Evolutionary conservation across 352 stramenopile genomes (phyloP), one percentile per base, ranked within the genome.

Genomic region (Globisporangium viniferum): DNA sequence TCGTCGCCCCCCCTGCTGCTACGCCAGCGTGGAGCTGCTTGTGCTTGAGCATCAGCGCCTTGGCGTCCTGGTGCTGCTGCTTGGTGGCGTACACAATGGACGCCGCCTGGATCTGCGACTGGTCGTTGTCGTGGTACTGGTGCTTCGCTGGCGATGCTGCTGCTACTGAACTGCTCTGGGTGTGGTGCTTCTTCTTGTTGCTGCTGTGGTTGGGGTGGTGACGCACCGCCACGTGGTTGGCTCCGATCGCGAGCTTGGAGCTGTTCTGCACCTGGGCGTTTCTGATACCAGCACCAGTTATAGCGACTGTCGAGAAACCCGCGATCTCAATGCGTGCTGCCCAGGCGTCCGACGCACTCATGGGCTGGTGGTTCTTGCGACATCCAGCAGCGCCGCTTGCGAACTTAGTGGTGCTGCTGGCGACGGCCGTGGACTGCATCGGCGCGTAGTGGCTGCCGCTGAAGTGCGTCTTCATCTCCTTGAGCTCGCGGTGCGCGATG

Each of bases 271-370:
- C 60, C 20, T 66, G 60, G 3, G 14, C n/a, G 46, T 15, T 59
- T 22, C 20, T 48, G 6, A n/a, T 29, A 3, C 24, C 27, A n/a
- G 51, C 22, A 44, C 49, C 27, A 27, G 57, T 55, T 35, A 39
- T 39, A 36, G 64, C 61, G 15, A 36, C 49, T 1, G 70, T 46
- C 15, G 70, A 73, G 31, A 89, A 82, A 1, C 81, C 78, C 2
- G 83, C 80, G 68, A 92, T 89, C 74, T 90, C 80, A 60, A 92
- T 68, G 4, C 81, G 83, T 44, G 73, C 81, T 1, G 71, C 80
- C 76, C 77, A 90, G 9, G 79, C 72, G 24, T 81, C 74, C 2
- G 59, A 27, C 22, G 53, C 20, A 27, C 39, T 56, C 41, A 58
- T n/a, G 62, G 24, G 0, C 24, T 39, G 24, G 62, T 12, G 9